These are phyloP conservation scores for Euphorbia celastroides DNA, from an alignment of 441 rosid genomes.

Conservation along the genomic window DNA sequence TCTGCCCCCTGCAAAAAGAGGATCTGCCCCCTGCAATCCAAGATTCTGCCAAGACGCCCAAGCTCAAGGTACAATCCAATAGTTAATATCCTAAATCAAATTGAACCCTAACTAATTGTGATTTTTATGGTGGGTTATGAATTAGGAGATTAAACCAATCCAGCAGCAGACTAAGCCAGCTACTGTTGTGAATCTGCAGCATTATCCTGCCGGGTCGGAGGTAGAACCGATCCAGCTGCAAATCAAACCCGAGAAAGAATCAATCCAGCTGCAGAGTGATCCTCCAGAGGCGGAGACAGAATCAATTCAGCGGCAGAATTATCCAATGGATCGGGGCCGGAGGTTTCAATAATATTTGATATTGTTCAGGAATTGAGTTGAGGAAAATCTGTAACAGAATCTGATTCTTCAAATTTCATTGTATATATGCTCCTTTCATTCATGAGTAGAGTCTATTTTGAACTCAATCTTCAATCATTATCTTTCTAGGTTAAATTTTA, in stretches of 20 bases:
- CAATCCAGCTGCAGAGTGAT: neutral
- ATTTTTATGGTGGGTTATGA: neutral
- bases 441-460: neutral
- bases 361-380: neutral
- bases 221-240: neutral
- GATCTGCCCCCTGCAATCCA: too few species aligned
- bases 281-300: neutral
- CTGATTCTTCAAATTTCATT: neutral
- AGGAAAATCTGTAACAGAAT: neutral
- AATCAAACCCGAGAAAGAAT: too few species aligned
- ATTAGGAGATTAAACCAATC: neutral
- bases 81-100: neutral
- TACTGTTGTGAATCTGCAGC: neutral
- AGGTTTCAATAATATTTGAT: neutral
- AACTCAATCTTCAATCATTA: neutral
- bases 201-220: too few species aligned
- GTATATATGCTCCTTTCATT: neutral
- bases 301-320: neutral
- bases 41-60: slow-evolving; percentile 36
- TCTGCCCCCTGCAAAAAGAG: slow-evolving; percentile 16
- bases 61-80: slow-evolving; percentile 36
- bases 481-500: too few species aligned
- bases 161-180: neutral
- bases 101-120: too few species aligned
- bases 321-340: neutral